Conservation (phyloP, 1,284 basidiomycete species). For the Cystobasidiaceae sp. region DNA sequence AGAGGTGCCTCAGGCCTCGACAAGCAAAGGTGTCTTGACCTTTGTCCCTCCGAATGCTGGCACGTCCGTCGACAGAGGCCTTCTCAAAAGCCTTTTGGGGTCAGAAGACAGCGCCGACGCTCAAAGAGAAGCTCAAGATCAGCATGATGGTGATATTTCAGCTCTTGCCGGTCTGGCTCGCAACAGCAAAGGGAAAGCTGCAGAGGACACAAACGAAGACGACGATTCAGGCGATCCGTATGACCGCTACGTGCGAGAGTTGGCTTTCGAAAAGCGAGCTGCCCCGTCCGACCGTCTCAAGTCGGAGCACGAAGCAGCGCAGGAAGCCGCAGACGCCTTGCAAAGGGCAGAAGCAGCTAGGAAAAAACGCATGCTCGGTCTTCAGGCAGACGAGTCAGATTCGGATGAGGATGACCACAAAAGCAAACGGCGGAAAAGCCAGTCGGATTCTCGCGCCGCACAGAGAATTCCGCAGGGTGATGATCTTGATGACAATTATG, state of each 20-base stretch:
- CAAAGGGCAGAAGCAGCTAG: slow-evolving; percentile 79
- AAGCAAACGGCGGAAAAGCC: slow-evolving; percentile 45
- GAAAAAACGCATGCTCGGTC: slow-evolving; percentile 71
- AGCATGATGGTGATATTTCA: not conserved
- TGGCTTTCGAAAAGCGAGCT: slow-evolving; percentile 88
- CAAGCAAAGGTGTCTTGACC: slow-evolving; percentile 31
- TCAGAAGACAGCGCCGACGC: too few relatives aligned
- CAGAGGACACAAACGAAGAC: not conserved
- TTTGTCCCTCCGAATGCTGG: slow-evolving; percentile 34
- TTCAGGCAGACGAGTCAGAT: slow-evolving; percentile 42
- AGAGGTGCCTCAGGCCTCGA: not conserved
- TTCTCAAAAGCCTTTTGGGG: slow-evolving; percentile 41
- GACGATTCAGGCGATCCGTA: slow-evolving; percentile 55
- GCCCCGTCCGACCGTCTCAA: slow-evolving; percentile 94
- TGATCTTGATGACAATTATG: slow-evolving; percentile 88
- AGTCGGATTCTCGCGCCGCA: slow-evolving; percentile 47
- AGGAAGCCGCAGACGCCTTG: slow-evolving; percentile 79
- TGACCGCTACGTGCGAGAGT: slow-evolving; percentile 83
- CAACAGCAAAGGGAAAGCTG: not conserved
- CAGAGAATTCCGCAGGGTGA: slow-evolving; percentile 57
- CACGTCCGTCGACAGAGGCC: slow-evolving; percentile 40
- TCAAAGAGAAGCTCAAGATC: too few relatives aligned
- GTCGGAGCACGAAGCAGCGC: slow-evolving; percentile 87
- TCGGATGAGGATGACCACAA: slow-evolving; percentile 51
- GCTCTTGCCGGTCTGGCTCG: not conserved